A percentile compares a stretch with the other conserved stretches of the same genome.
These are phyloP conservation scores for Cryptococcus sp. DNA, from an alignment of 1,284 basidiomycete species.

Conservation along the genomic window DNA sequence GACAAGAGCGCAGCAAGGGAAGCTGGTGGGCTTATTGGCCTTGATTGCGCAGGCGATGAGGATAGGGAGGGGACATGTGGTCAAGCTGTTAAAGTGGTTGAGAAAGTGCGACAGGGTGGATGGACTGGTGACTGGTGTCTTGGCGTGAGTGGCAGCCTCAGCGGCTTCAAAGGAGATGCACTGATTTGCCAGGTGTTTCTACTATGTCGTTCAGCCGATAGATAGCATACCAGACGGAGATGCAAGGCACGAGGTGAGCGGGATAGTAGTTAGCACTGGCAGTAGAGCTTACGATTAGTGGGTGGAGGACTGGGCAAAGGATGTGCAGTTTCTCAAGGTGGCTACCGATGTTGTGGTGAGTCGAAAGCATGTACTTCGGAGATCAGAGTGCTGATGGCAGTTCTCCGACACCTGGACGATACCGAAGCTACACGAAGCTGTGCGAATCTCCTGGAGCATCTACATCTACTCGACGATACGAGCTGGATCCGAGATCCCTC, in stretches of 20 bases:
- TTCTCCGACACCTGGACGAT: slow-evolving; percentile 59
- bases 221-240: slow-evolving; percentile 21
- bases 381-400: slow-evolving; percentile 8
- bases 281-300: too few species aligned
- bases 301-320: slow-evolving; percentile 24
- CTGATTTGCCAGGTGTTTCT: slow-evolving; percentile 17
- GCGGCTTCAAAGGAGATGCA: background rate
- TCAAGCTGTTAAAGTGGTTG: slow-evolving; percentile 40
- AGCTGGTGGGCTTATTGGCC: slow-evolving; percentile 29
- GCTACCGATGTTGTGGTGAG: slow-evolving; percentile 29
- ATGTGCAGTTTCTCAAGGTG: slow-evolving; percentile 33
- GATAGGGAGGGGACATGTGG: slow-evolving; percentile 36
- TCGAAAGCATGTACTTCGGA: background rate
- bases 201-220: slow-evolving; percentile 27
- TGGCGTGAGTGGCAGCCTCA: slow-evolving; percentile 14
- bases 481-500: slow-evolving; percentile 59
- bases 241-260: slow-evolving; percentile 23
- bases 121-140: slow-evolving; percentile 24
- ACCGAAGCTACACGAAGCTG: slow-evolving; percentile 65
- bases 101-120: slow-evolving; percentile 34
- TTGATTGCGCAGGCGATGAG: slow-evolving; percentile 26
- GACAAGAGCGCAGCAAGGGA: slow-evolving; percentile 32
- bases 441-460: slow-evolving; percentile 80
- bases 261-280: background rate
- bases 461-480: slow-evolving; percentile 71